phyloP scores from a whole-genome alignment of 495 filamentous ascomycete species.

The Viridothelium virens region DNA sequence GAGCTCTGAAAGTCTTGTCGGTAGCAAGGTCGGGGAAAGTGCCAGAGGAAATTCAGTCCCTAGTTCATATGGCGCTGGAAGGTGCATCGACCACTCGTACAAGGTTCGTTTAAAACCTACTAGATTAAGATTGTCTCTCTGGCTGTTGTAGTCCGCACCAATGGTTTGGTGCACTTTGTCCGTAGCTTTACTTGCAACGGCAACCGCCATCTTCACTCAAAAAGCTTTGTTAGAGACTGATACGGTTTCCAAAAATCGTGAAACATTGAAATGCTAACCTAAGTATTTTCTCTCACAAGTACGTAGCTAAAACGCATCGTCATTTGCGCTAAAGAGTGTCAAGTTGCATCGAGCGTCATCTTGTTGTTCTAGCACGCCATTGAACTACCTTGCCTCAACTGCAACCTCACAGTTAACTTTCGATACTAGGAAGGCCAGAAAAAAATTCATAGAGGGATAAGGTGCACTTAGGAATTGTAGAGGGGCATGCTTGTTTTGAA shows the following conservation, averaged over 20 bases:
- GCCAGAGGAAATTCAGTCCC: slow-evolving; percentile 16
- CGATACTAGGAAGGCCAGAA: background rate
- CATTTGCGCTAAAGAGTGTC: background rate
- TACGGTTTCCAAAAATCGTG: background rate
- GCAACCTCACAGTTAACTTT: background rate
- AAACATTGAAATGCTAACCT: background rate
- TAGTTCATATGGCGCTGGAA: slow-evolving; percentile 13
- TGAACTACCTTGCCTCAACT: background rate
- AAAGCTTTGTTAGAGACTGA: background rate
- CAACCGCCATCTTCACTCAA: background rate
- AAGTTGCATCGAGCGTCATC: background rate
- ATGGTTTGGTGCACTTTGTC: background rate
- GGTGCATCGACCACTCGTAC: slow-evolving; percentile 12
- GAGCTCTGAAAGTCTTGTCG: background rate
- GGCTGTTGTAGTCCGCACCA: background rate
- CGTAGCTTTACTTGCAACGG: background rate
- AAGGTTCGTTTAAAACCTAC: background rate
- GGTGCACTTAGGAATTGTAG: background rate
- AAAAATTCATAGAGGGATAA: background rate
- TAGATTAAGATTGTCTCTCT: background rate
- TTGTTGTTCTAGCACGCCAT: background rate
- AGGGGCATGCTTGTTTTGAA: background rate
- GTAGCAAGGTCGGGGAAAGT: background rate
- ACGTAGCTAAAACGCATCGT: background rate
- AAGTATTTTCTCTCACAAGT: background rate